phyloP scores from a whole-genome alignment of 164 flowering plant genomes.

The Stephania yunnanensis region DNA sequence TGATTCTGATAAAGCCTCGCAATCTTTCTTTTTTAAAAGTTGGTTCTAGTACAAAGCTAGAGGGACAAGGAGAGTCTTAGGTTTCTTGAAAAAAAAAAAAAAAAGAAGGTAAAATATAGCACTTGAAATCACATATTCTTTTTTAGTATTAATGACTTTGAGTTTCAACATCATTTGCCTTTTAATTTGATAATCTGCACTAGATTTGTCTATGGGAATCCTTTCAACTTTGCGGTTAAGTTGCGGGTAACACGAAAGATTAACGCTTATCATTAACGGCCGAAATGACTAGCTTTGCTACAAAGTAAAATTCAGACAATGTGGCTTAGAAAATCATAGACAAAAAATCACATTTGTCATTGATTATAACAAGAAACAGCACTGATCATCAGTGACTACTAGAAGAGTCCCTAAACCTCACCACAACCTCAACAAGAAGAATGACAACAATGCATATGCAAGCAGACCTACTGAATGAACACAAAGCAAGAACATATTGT shows the following conservation, averaged over 20 bases:
- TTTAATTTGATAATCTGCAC: background rate
- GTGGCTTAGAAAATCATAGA: background rate
- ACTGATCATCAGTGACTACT: background rate
- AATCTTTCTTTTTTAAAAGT: background rate
- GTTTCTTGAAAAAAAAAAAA: background rate
- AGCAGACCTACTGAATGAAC: background rate
- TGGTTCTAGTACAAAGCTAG: background rate
- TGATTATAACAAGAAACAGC: background rate
- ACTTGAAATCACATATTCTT: background rate
- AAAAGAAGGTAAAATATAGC: background rate
- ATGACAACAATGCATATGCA: background rate
- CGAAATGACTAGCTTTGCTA: background rate
- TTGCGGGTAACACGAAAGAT: background rate
- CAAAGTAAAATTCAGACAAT: background rate
- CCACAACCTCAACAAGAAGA: background rate
- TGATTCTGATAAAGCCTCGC: background rate
- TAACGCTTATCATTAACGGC: background rate
- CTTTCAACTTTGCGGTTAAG: too few relatives aligned
- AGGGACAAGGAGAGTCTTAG: background rate
- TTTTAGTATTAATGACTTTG: background rate
- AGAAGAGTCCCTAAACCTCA: background rate
- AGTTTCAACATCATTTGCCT: background rate
- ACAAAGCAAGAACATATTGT: background rate
- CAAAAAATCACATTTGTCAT: background rate
- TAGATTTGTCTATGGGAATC: background rate